Base-by-base conservation (phyloP, 2,329 filamentous ascomycete genomes). In the Colletotrichum falcatum region DNA sequence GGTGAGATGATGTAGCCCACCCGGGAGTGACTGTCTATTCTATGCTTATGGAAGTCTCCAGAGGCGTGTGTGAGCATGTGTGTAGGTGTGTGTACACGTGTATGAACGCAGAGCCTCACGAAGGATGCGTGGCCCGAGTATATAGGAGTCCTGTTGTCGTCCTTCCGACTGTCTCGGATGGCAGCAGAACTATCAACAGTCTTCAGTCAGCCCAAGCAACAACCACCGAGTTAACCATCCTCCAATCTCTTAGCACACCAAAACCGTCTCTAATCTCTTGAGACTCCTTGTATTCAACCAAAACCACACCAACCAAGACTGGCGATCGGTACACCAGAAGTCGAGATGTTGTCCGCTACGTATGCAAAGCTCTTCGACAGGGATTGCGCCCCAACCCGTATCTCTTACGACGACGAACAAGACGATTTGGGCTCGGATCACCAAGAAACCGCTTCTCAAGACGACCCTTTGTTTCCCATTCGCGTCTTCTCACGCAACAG, bases 101-200 rank as follows among this genome's bases (percentile, higher is more conserved):
- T 51, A 16, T 61, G 26, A 9, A 51, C 6, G 18, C 44, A 64
- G 51, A 68, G 35, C 65, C 44, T 65, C 53, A 49, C 18, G 44
- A 2, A 59, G 37, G 26, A 51, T 54, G 12, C 26, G 20, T 48
- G 30, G 23, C 5, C 18, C 30, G 26, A n/a, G 44, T 65, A 69
- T 69, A 69, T 69, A 69, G 55, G 66, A 69, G 61, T 8, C 54
- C 12, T 14, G 30, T 16, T 33, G 42, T 59, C 66, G 56, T 37
- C 37, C 48, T 9, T 65, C 30, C 23, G 49, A n/a, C 61, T 61
- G 66, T 70, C 55, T 66, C 62, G 51, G 55, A 42, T 55, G 55
- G n/a, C 9, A 55, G n/a, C 20, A 55, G 46, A 46, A 60, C 28
- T 35, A 54, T 12, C 44, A 59, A 8, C 44, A 28, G 23, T 28